Evolutionary conservation across 2,329 filamentous ascomycete genomes (phyloP), one percentile per base, ranked within the genome.

Genomic region (Aspergillus neotritici): DNA sequence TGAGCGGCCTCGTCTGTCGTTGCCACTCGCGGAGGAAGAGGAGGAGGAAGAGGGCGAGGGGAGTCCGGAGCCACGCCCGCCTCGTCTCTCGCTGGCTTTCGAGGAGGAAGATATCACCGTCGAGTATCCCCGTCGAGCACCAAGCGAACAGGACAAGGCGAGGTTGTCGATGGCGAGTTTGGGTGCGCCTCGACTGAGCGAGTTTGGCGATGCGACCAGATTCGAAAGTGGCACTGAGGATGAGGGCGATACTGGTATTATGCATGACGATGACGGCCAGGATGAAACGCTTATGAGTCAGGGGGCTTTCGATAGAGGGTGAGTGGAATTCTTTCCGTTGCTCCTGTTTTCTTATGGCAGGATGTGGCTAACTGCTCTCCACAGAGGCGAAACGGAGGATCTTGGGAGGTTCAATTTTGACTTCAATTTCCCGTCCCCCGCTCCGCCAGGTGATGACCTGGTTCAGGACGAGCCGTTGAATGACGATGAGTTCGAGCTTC

Each of bases 161-260:
- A 61, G 64, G 21, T 40, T 71, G 12, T 70, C 67, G 10, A 67
- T 68, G 46, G 67, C 70, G 46, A 71, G 74, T 46, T 64, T 67
- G 40, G 66, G 63, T 10, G 64, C 60, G 38, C 56, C 63, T 15
- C 59, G 69, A 14, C 56, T 75, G 37, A 78, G 74, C 51, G 76
- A 77, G 45, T 78, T 78, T 51, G 72, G 64, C 1, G 73, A 74
- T 42, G 49, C 71, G 36, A 71, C 68, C 13, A 64, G 69, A 42
- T 47, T 73, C 7, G 72, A 73, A 40, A 68, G 69, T 10, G 69
- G 64, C 1, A 70, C 50, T 11, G 66, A 70, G 25, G 55, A 44
- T 14, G 63, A 54, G 11, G 71, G 72, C 25, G 58, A 65, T 16
- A 63, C 67, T 9, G 57, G 67, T 13, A 57, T 70, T 21, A 53